Percentiles rank a stretch among this genome's conserved stretches.
Evolutionary conservation across 1,139 yeast genomes (phyloP).

Genomic region (Candida neerlandica): DNA sequence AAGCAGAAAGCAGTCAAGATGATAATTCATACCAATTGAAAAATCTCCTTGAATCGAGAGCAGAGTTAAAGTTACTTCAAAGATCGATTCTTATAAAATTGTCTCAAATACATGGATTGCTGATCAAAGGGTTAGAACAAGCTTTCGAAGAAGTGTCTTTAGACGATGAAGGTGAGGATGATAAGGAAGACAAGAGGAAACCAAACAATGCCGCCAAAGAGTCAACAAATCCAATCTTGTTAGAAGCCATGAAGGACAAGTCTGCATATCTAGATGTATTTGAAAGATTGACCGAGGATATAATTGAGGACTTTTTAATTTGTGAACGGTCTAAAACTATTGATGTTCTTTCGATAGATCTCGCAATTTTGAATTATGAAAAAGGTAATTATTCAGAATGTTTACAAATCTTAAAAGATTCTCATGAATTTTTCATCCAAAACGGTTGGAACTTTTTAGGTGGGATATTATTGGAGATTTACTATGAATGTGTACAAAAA

Average conservation of each 20-base stretch:
- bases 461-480: constrained; percentile 60
- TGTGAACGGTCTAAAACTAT: constrained; percentile 63
- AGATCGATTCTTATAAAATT: constrained; percentile 44
- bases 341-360: constrained; percentile 77
- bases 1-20: constrained; percentile 8
- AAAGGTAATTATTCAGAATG: constrained; percentile 61
- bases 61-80: constrained; percentile 48
- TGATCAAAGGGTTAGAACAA: constrained; percentile 30
- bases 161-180: constrained; percentile 15
- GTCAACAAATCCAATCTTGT: constrained; percentile 6
- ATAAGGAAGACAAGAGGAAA: not conserved
- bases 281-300: constrained; percentile 42
- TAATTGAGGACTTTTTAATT: constrained; percentile 48
- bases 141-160: constrained; percentile 28
- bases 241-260: constrained; percentile 13
- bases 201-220: not conserved
- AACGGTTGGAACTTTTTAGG: constrained; percentile 82
- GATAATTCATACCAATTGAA: constrained; percentile 20
- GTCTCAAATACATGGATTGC: constrained; percentile 35
- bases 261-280: constrained; percentile 24
- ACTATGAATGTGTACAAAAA: constrained; percentile 67
- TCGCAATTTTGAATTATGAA: constrained; percentile 71
- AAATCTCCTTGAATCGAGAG: constrained; percentile 45
- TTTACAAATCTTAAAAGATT: constrained; percentile 60
- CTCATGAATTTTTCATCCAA: constrained; percentile 65